Evolutionary conservation across 2,329 filamentous ascomycete species (phyloP).

Genomic region (Didymellaceae sp.): DNA sequence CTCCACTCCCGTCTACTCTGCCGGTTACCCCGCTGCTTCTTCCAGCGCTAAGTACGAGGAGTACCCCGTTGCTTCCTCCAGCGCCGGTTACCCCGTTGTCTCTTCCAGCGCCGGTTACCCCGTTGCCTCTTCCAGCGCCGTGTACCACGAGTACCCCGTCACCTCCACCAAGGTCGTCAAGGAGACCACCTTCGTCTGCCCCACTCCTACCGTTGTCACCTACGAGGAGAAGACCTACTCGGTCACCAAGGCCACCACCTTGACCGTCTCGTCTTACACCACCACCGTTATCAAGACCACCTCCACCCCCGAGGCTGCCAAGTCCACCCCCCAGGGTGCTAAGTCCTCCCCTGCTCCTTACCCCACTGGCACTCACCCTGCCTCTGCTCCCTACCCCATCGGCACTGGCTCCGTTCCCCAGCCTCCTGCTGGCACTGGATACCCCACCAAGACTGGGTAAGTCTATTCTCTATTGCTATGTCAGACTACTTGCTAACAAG

Average conservation of each 20-base stretch:
- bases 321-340: constrained; percentile 20
- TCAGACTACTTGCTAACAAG: constrained; percentile 15
- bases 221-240: constrained; percentile 28
- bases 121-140: constrained; percentile 11
- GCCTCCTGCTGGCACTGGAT: constrained; percentile 36
- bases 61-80: constrained; percentile 9
- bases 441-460: constrained; percentile 42
- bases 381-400: constrained; percentile 26
- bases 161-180: constrained; percentile 15
- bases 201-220: constrained; percentile 24
- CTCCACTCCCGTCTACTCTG: constrained; percentile 4
- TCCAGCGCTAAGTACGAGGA: background rate
- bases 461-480: constrained; percentile 12
- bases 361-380: constrained; percentile 17
- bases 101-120: constrained; percentile 8
- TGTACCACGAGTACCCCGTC: constrained; percentile 14
- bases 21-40: constrained; percentile 17
- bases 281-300: constrained; percentile 27
- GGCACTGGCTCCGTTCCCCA: constrained; percentile 26
- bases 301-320: constrained; percentile 22
- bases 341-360: constrained; percentile 19
- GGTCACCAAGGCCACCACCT: constrained; percentile 10
- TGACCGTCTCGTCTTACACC: constrained; percentile 6
- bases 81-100: constrained; percentile 19
- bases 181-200: constrained; percentile 24